These are phyloP conservation scores for Linum lewisii DNA, from an alignment of 345 rosid species.

Conservation along the genomic window DNA sequence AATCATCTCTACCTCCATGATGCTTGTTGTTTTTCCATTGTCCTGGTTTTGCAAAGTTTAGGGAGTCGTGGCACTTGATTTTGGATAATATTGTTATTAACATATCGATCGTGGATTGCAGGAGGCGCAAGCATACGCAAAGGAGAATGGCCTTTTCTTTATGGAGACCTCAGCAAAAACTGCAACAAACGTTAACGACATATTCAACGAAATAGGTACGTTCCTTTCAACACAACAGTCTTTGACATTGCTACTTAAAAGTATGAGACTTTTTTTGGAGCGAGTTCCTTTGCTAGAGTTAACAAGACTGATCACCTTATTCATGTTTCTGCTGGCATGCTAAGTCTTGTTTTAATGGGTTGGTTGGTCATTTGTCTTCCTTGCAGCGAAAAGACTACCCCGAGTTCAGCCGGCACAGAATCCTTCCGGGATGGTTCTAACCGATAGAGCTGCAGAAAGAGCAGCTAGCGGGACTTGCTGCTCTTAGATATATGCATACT, in stretches of 20 bases:
- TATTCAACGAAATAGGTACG: conserved; percentile 33
- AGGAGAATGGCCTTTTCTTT: conserved; percentile 37
- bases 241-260: too few relatives aligned
- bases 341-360: background rate
- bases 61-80: background rate
- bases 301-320: background rate
- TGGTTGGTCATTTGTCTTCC: background rate
- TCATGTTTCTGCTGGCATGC: background rate
- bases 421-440: conserved; percentile 44
- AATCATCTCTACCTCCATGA: background rate
- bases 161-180: conserved; percentile 39
- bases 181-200: conserved; percentile 27
- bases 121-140: conserved; percentile 29
- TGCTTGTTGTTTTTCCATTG: too few relatives aligned
- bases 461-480: conserved; percentile 39
- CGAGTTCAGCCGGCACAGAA: conserved; percentile 52
- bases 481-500: conserved; percentile 5
- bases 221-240: background rate
- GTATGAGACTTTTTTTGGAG: too few relatives aligned
- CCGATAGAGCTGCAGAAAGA: conserved; percentile 26
- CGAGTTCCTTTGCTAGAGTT: background rate
- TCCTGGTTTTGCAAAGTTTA: too few relatives aligned
- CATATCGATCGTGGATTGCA: background rate
- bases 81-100: background rate
- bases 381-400: conserved; percentile 49